Evolutionary conservation across 345 rosid species (phyloP), one percentile per base, ranked within the genome.

Genomic region (Populus ilicifolia): DNA sequence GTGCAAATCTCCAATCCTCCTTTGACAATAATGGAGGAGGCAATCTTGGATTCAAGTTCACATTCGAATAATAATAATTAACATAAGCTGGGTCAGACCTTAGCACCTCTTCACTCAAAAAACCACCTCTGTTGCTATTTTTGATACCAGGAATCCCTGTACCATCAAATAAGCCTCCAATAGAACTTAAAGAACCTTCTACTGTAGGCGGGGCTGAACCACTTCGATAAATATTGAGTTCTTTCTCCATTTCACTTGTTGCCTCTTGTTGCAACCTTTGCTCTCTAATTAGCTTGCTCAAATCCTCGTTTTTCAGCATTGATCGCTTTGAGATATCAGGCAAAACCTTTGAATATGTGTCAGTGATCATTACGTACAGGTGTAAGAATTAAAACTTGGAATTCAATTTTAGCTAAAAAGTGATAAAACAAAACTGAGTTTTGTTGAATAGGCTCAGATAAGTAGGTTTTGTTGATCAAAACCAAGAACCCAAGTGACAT

Each of bases 161-260:
- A 76, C 80, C 87, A 73, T 80, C 86, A 71, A 89, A 85, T 71
- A 92, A 61, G 8, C 94, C 94, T 71, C 94, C 97, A 36, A 87
- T 83, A 6, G 98, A 91, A 79, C 63, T 85, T 70, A 89, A 73
- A 43, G 98, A 88, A 27, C 98, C 98, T 74, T 94, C 98, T 21
- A 94, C 93, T 2, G 97, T 91, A 18, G 98, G 98, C 0, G 98
- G 98, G 17, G 98, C 97, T 20, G 98, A 94, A 79, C 98, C 98
- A 81, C 98, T 93, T 80, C 98, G 76, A 78, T 82, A 89, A 71
- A 91, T 80, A 74, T 82, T 88, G 75, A 88, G 90, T 67, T 91
- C 97, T 44, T 88, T 77, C 82, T 94, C 97, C 56, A 88, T 85
- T 81, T 91, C 95, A 86, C 81, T 72, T 18, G 75, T 71, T 56